Percentiles rank a stretch among this genome's conserved stretches.
phyloP scores from a whole-genome alignment of 202 grass and related monocot genomes.

The Musa balbisiana region DNA sequence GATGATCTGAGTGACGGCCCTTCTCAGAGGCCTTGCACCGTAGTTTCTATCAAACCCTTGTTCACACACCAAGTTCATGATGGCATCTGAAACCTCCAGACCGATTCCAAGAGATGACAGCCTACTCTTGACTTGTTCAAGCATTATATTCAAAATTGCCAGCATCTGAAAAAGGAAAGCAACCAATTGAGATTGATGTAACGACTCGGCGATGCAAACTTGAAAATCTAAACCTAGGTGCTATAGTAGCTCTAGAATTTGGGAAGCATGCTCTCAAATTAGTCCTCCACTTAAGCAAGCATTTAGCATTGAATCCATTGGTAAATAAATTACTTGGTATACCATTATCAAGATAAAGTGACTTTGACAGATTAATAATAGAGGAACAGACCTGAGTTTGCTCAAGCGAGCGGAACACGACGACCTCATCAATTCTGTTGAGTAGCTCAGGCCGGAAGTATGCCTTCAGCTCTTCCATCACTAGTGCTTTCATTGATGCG shows the following conservation, averaged over 20 bases:
- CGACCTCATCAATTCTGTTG: slow-evolving; percentile 93
- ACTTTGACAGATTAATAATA: background rate
- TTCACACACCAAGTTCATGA: slow-evolving; percentile 60
- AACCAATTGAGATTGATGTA: background rate
- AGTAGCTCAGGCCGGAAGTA: slow-evolving; percentile 94
- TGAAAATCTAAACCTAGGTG: slow-evolving; percentile 1
- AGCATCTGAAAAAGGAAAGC: slow-evolving; percentile 49
- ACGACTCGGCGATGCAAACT: background rate
- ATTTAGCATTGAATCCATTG: too few species aligned
- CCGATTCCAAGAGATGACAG: slow-evolving; percentile 55
- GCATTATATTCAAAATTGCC: slow-evolving; percentile 81
- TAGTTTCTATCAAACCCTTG: slow-evolving; percentile 84
- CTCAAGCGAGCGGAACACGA: slow-evolving; percentile 87
- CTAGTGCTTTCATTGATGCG: slow-evolving; percentile 68
- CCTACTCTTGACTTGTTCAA: slow-evolving; percentile 76
- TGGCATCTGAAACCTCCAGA: slow-evolving; percentile 67
- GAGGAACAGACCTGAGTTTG: slow-evolving; percentile 63
- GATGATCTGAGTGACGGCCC: slow-evolving; percentile 65
- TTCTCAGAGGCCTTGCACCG: slow-evolving; percentile 66
- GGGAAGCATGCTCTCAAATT: too few species aligned
- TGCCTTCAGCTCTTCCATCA: slow-evolving; percentile 82
- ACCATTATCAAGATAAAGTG: background rate
- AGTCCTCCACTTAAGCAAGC: too few species aligned
- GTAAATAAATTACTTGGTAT: too few species aligned
- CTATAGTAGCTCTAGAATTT: background rate